Evolutionary conservation across 1,284 basidiomycete species (phyloP), one percentile per base, ranked within the genome.

Genomic region (Moesziomyces sp.): DNA sequence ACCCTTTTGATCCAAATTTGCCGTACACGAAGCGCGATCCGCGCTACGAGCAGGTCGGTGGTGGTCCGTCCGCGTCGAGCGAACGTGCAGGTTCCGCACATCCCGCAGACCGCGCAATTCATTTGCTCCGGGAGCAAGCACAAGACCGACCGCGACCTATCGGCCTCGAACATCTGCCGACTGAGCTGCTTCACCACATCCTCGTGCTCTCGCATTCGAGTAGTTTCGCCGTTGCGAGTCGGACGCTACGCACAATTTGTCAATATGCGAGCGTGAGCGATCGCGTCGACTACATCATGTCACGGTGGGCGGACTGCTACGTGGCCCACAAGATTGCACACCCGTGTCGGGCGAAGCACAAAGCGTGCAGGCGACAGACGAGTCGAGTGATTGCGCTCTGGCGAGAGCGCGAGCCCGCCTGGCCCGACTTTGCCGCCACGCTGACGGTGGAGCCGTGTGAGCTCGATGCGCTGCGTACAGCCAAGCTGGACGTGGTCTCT

Each of bases 161-260:
- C 16, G 58, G 74, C 9, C 35, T 79, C 40, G 51, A 59, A 14
- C 19, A 65, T 24, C 53, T 79, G 23, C 61, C 62, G 3, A 23
- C 57, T 34, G 64, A 79, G 46, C 21, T 79, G 18, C 43, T 74
- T 10, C 53, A 65, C 18, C 16, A 13, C 3, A 62, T 68, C 24
- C 56, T 77, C 14, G 58, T 65, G 44, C 43, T 64, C 13, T 68
- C 73, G 0, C 45, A 43, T 14, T 70, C 67, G 6, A 42, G 46
- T 0, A 40, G 42, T 11, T 35, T 74, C 10, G 55, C 72, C 2
- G 9, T 57, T 5, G 47, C 53, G 21, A 58, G 59, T 28, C 66
- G 53, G 5, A 30, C 52, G 35, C 58, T 74, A 9, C 67, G 59
- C 26, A 44, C 47, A 24, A 52, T 46, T 18, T 70, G 57, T 26